These are phyloP conservation scores for Xylaria grammica DNA, from an alignment of 495 filamentous ascomycete genomes.

Conservation along the genomic window DNA sequence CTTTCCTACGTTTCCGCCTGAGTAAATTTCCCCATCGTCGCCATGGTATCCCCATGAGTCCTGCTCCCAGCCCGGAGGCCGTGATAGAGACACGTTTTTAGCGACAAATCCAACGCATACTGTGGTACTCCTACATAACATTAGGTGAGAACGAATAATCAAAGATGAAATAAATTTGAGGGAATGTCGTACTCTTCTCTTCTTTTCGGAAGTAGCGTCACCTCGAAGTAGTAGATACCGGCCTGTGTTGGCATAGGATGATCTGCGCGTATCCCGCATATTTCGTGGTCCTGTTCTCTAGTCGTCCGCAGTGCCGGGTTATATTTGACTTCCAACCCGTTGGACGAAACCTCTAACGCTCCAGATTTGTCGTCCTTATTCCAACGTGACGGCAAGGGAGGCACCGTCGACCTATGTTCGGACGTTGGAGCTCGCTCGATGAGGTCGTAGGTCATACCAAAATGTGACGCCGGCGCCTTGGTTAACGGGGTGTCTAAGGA, in stretches of 20 bases:
- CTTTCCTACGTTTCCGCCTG: slow-evolving; percentile 74
- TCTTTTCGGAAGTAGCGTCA: slow-evolving; percentile 81
- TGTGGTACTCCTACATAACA: slow-evolving; percentile 64
- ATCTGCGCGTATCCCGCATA: slow-evolving; percentile 82
- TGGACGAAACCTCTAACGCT: slow-evolving; percentile 74
- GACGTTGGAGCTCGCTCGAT: slow-evolving; percentile 72
- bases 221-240: slow-evolving; percentile 96
- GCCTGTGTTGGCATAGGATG: slow-evolving; percentile 89
- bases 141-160: slow-evolving; percentile 19
- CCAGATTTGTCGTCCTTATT: slow-evolving; percentile 74
- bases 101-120: slow-evolving; percentile 90
- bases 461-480: slow-evolving; percentile 63
- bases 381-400: slow-evolving; percentile 82
- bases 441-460: slow-evolving; percentile 83
- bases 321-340: slow-evolving; percentile 82
- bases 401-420: slow-evolving; percentile 59
- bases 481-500: slow-evolving; percentile 16
- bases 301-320: slow-evolving; percentile 41
- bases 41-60: slow-evolving; percentile 98
- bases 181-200: slow-evolving; percentile 76
- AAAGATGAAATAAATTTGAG: slow-evolving; percentile 12
- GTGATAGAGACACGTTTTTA: slow-evolving; percentile 72
- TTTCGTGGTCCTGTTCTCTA: slow-evolving; percentile 72
- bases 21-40: slow-evolving; percentile 90
- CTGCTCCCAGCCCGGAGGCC: slow-evolving; percentile 92